Base-by-base conservation (phyloP, 805 yeast genomes). In the Lipomyces chichibuensis region DNA sequence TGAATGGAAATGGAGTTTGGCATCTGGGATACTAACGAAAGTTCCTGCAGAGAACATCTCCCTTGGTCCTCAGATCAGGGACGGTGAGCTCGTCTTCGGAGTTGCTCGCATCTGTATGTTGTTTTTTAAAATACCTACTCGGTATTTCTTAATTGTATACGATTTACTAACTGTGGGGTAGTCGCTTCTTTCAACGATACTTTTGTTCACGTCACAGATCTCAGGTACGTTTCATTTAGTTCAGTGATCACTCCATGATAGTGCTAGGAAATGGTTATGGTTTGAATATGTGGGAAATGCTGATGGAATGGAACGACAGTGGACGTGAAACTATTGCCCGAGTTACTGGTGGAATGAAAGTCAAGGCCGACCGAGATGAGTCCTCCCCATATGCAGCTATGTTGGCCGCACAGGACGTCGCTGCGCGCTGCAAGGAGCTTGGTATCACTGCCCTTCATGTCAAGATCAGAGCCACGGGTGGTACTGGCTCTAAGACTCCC, bases 321-420 rank as follows among this genome's bases (percentile, higher is more conserved):
- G 99, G 99, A 85, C 95, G 94, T 85, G 99, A 96, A 87, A 95
- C 99, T 86, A 94, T 95, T 81, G 89, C 97, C 87, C 92, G 98
- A 87, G 97, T 95, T 79, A 95, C 99, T 81, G 99, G 99, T 88
- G 99, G 99, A 86, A 95, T 95, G 99, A 95, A 95, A 89, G 99
- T 95, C 84, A 95, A 95, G 89, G 99, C 99, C 80, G 99, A 95
- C 88, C 92, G 98, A 88, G 99, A 96, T 84, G 99, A 95, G 89
- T 94, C 98, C 73, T 91, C 99, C 76, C 99, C 99, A 84, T 95
- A 95, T 90, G 99, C 99, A 82, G 99, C 98, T 81, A 95, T 95
- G 99, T 90, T 95, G 88, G 99, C 99, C 82, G 98, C 99, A 77
- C 99, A 95, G 88, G 99, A 96, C 81, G 99, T 90, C 80, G 99